These are phyloP conservation scores for Phytophthora fragariaefolia DNA, from an alignment of 352 stramenopile genomes.

Conservation along the genomic window DNA sequence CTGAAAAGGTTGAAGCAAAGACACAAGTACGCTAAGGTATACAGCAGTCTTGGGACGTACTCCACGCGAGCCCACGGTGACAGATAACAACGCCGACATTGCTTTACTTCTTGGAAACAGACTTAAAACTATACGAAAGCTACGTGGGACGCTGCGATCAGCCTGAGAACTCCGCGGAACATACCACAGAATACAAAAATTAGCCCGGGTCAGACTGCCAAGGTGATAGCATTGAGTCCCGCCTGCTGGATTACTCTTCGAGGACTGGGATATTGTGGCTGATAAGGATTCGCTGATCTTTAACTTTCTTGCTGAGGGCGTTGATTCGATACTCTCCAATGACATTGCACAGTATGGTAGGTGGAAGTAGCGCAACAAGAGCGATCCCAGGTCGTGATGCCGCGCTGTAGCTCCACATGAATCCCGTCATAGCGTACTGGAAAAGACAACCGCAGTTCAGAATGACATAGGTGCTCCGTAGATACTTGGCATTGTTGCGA, in stretches of 20 bases:
- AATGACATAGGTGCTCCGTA: background rate
- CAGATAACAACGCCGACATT: background rate
- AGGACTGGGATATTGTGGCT: background rate
- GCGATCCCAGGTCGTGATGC: slow-evolving; percentile 7
- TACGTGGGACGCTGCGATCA: no score
- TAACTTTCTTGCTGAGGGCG: slow-evolving; percentile 1
- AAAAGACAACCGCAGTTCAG: slow-evolving; percentile 10
- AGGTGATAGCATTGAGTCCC: background rate
- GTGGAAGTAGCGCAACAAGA: slow-evolving; percentile 9
- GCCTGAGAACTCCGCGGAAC: no score
- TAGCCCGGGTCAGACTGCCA: no score
- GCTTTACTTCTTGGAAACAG: background rate
- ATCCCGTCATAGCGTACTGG: slow-evolving; percentile 11
- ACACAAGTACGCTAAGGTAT: slow-evolving; percentile 50
- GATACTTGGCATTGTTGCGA: slow-evolving; percentile 7
- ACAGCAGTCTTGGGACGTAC: slow-evolving; percentile 38
- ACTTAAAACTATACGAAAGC: no score
- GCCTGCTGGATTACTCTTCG: background rate
- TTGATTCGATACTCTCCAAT: slow-evolving; percentile 6
- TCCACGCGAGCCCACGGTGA: background rate
- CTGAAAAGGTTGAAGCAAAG: slow-evolving; percentile 54
- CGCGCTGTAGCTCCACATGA: slow-evolving; percentile 13
- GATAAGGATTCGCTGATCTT: background rate
- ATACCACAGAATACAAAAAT: no score
- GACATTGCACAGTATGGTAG: slow-evolving; percentile 7